Evolutionary conservation across 352 stramenopile species (phyloP).

Genomic region (Pythium aphanidermatum): DNA sequence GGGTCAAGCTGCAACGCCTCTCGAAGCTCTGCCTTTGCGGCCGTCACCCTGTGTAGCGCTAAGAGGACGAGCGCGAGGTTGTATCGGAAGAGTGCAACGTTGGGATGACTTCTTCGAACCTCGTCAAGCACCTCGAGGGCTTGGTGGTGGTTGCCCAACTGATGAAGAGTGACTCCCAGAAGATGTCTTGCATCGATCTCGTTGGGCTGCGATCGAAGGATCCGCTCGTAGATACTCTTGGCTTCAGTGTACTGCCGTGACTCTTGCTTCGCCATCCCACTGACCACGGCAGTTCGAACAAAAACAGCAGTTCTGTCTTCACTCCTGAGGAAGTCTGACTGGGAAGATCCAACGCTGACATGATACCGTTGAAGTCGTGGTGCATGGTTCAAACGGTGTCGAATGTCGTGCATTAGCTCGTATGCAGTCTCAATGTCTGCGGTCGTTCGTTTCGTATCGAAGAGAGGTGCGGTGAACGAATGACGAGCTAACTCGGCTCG

Average conservation of each 20-base stretch:
- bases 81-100: constrained; percentile 11
- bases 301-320: constrained; percentile 4
- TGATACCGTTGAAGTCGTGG: constrained; percentile 22
- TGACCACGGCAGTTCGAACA: constrained; percentile 13
- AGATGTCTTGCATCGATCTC: constrained; percentile 46
- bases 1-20: constrained; percentile 18
- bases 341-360: constrained; percentile 31
- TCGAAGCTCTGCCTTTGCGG: constrained; percentile 6
- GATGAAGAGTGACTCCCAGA: constrained; percentile 22
- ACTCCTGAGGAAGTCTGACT: not conserved
- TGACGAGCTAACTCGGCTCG: constrained; percentile 26
- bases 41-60: not conserved
- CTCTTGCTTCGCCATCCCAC: constrained; percentile 28
- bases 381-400: constrained; percentile 14
- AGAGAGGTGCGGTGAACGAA: constrained; percentile 45
- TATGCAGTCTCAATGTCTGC: constrained; percentile 65
- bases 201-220: constrained; percentile 21
- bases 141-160: constrained; percentile 12
- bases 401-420: constrained; percentile 56
- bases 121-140: constrained; percentile 21
- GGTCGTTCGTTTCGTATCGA: constrained; percentile 57
- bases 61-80: constrained; percentile 16
- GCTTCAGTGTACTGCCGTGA: constrained; percentile 16
- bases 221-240: constrained; percentile 32
- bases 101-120: no score